Percentiles rank a stretch among this genome's conserved stretches.
phyloP scores from a whole-genome alignment of 2,329 filamentous ascomycete genomes.

The Chaetothyriales sp. region DNA sequence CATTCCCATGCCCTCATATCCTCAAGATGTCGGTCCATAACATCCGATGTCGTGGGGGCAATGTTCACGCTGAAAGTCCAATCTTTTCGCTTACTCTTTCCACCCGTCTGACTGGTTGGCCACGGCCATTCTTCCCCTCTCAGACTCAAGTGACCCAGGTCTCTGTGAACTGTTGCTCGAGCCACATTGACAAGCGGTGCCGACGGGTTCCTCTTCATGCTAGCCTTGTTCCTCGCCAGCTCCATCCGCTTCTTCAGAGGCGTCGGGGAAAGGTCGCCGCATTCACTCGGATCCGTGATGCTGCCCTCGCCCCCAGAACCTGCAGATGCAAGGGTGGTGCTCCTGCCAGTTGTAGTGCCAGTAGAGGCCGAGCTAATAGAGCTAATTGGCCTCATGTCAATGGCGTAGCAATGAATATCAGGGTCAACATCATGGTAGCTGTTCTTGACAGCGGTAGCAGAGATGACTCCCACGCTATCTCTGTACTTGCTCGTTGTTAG shows the following conservation, averaged over 20 bases:
- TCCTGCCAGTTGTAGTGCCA: not conserved
- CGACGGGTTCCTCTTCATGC: not conserved
- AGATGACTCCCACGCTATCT: not conserved
- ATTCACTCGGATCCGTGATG: conserved; percentile 8
- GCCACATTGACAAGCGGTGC: not conserved
- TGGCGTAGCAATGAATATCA: not conserved
- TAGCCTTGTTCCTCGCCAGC: not conserved
- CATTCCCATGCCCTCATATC: not conserved
- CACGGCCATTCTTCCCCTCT: not conserved
- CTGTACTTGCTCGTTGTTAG: not conserved
- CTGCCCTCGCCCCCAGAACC: conserved; percentile 3
- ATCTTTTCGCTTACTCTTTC: not conserved
- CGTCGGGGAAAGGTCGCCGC: not conserved
- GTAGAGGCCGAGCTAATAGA: conserved; percentile 1
- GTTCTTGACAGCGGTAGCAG: not conserved
- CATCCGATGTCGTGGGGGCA: not conserved
- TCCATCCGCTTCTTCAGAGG: not conserved
- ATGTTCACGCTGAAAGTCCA: not conserved
- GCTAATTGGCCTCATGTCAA: conserved; percentile 1
- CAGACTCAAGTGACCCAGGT: not conserved
- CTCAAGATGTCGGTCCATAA: not conserved
- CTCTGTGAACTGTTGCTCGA: not conserved
- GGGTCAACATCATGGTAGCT: not conserved
- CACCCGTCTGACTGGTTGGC: not conserved
- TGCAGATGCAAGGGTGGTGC: conserved; percentile 2